Evolutionary conservation across 495 filamentous ascomycete genomes (phyloP).

Genomic region (Poronia punctata): DNA sequence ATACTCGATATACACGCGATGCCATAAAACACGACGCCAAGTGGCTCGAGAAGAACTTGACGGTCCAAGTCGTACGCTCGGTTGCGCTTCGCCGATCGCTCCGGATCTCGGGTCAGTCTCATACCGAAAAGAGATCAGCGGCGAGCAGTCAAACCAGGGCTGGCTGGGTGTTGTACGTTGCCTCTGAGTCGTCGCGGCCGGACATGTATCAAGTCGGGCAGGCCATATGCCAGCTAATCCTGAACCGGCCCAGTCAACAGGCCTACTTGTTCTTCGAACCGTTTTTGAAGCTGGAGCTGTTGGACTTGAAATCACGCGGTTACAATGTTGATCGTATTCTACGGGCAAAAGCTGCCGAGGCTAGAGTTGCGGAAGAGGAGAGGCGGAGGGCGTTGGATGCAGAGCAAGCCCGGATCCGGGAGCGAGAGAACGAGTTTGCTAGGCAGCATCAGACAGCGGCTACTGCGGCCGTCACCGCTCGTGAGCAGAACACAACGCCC

Average conservation of each 20-base stretch:
- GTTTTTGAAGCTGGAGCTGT: conserved; percentile 68
- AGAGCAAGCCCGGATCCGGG: conserved; percentile 59
- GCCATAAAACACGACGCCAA: conserved; percentile 71
- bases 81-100: conserved; percentile 70
- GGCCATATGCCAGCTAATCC: conserved; percentile 67
- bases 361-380: conserved; percentile 74
- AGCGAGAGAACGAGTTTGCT: conserved; percentile 50
- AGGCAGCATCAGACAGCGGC: conserved; percentile 27
- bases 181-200: conserved; percentile 44
- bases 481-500: conserved; percentile 24
- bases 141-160: conserved; percentile 34
- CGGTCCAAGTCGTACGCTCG: conserved; percentile 65
- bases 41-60: conserved; percentile 85
- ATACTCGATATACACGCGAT: conserved; percentile 50
- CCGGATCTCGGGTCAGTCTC: conserved; percentile 55
- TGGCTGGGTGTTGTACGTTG: conserved; percentile 41
- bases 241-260: conserved; percentile 77
- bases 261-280: conserved; percentile 81
- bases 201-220: conserved; percentile 87
- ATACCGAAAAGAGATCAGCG: conserved; percentile 62
- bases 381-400: conserved; percentile 69
- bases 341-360: conserved; percentile 73
- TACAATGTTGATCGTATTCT: conserved; percentile 95
- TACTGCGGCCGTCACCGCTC: conserved; percentile 25
- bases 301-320: conserved; percentile 69